Evolutionary conservation across 306 rosid genomes (phyloP).

Genomic region (Cucumis hystrix): DNA sequence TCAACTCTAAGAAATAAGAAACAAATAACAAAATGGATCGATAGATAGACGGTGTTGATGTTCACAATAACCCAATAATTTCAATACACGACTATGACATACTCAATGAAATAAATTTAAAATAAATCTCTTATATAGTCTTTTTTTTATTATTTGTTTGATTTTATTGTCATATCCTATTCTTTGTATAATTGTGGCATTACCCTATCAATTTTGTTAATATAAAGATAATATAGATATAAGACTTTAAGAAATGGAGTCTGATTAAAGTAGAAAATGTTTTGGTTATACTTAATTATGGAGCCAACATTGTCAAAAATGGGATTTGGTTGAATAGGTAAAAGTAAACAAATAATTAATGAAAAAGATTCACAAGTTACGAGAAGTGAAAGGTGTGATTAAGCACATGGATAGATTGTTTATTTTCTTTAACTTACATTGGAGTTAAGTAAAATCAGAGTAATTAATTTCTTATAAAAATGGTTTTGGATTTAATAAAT

Average conservation of each 20-base stretch:
- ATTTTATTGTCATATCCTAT: too few species aligned
- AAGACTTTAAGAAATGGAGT: not conserved
- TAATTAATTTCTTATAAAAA: not conserved
- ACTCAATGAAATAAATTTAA: too few species aligned
- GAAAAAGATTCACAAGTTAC: not conserved
- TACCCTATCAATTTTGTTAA: not conserved
- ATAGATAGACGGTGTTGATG: too few species aligned
- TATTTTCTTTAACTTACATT: not conserved
- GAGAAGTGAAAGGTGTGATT: not conserved
- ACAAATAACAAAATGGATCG: too few species aligned
- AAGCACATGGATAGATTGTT: not conserved
- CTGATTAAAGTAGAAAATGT: not conserved
- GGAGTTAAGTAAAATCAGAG: not conserved
- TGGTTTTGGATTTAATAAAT: not conserved
- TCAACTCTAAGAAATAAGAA: too few species aligned
- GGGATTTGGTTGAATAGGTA: not conserved
- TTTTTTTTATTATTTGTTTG: too few species aligned
- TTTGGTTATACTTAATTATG: not conserved
- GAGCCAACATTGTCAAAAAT: not conserved
- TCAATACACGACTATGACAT: too few species aligned
- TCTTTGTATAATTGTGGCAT: too few species aligned
- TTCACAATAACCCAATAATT: too few species aligned
- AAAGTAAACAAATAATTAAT: not conserved
- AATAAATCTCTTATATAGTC: too few species aligned
- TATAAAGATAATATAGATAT: too few species aligned